Evolutionary conservation across 352 stramenopile genomes (phyloP), one percentile per base, ranked within the genome.

Genomic region (Pythium phragmiticola): DNA sequence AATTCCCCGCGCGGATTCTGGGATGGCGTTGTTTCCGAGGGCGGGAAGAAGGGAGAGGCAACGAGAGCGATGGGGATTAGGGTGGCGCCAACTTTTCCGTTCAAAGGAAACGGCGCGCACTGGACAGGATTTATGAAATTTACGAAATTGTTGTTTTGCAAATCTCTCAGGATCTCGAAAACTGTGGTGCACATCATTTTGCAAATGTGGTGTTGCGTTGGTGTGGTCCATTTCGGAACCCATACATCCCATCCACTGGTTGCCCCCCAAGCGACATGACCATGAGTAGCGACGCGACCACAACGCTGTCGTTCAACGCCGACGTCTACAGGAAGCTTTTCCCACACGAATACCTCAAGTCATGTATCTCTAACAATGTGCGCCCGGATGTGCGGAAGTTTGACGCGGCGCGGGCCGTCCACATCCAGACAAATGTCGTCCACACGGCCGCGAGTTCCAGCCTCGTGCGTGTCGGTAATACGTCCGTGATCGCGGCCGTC

Each of bases 271-370:
- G 57, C 51, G 42, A 60, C 60, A 17, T 43, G 7, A 36, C 43
- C 17, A 55, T 53, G 21, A 60, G 30, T 50, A 45, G 19, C 3
- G 63, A 69, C 41, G 70, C 68, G 12, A 61, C 63, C n/a, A 60
- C 55, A 58, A 56, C 68, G 73, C 70, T 89, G 26, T 76, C 75
- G 62, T 90, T 91, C 70, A 72, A 68, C 33, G 69, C 85, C 1
- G 80, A 87, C 57, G 78, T 90, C 67, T 94, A 88, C 68, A 73
- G 73, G 54, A 90, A 85, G 66, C 69, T 94, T 14, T 92, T 92
- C 60, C 80, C 84, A n/a, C 65, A 66, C 17, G 83, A 88, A 59
- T 94, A 90, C 63, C 72, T 86, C 65, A 64, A 62, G 21, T 83
- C 76, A 54, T 94, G 85, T 52, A 63, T 94, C 23, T 63, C 72